Base-by-base conservation (phyloP, 1,284 basidiomycete species). In the Ustilago shanxiensis region DNA sequence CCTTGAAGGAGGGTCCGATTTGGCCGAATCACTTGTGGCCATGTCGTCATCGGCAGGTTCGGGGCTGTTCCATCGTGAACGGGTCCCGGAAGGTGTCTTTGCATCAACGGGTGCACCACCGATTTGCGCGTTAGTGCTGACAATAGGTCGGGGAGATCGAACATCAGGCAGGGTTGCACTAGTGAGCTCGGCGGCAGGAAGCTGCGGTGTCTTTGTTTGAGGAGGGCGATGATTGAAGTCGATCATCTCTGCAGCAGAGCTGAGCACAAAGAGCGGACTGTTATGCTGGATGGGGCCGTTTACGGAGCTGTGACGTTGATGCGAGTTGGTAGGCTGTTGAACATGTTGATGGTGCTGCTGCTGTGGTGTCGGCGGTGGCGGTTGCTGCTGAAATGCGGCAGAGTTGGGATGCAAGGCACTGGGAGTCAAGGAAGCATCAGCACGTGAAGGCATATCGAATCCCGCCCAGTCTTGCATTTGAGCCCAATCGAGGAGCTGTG, bases 31-130 rank as follows among this genome's bases (percentile, higher is more conserved):
- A 33, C 37, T 60, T 6, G 45, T 33, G 22, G 41, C 41, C 6
- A 33, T 28, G 6, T 66, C 57, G 13, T 60, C 64, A 6, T 66
- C 65, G 11, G 47, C 58, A 13, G 26, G 57, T 5, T 66, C 65
- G 1, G 65, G 65, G 35, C 58, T 66, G 16, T 66, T 66, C 65
- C 65, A 66, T 13, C 65, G 65, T 13, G 65, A 66, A n/a, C 57
- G 58, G 5, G 50, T 44, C 22, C 45, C 52, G 10, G 52, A 26
- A 13, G 35, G n/a, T 18, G 53, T 11, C n/a, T 31, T 47, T 18
- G 57, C 2, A 2, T 59, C 63, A 3, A 31, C n/a, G 1, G 33
- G 26, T 22, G 9, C 35, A 28, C 37, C 50, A 51, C 49, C 29
- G 13, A 14, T n/a, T n/a, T n/a, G n/a, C n/a, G n/a, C n/a, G 35